Conservation (phyloP, 2,329 filamentous ascomycete species). For the Pseudocercospora ulei region DNA sequence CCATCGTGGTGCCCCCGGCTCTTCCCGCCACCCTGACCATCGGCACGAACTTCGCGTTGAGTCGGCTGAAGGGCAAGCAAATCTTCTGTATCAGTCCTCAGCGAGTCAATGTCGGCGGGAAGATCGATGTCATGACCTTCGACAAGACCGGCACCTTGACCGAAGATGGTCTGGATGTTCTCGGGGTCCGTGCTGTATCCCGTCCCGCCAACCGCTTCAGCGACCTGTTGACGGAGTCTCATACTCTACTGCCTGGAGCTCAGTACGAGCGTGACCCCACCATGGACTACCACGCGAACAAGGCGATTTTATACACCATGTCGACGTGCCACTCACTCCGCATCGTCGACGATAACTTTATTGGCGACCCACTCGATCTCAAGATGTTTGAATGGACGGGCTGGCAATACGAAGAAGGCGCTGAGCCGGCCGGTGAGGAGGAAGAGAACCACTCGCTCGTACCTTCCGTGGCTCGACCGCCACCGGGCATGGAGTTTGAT, state of each 20-base stretch:
- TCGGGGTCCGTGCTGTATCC: conserved; percentile 73
- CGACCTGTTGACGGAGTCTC: conserved; percentile 60
- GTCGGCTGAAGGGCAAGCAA: conserved; percentile 71
- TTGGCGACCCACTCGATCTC: conserved; percentile 87
- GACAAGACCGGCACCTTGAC: conserved; percentile 98
- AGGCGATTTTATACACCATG: conserved; percentile 82
- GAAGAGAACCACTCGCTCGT: conserved; percentile 67
- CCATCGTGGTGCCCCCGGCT: conserved; percentile 91
- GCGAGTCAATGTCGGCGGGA: conserved; percentile 90
- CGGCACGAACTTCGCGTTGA: conserved; percentile 88
- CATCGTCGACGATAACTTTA: conserved; percentile 73
- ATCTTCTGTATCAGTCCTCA: conserved; percentile 98
- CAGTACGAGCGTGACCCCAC: conserved; percentile 51
- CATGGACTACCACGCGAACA: conserved; percentile 52
- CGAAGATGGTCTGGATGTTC: conserved; percentile 87
- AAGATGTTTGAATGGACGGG: conserved; percentile 98
- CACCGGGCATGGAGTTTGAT: conserved; percentile 51
- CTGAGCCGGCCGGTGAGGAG: conserved; percentile 54
- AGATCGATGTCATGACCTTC: conserved; percentile 92
- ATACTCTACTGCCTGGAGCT: conserved; percentile 49
- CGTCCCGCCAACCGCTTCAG: conserved; percentile 57
- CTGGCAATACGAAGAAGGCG: conserved; percentile 86
- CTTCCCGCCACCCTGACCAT: conserved; percentile 91
- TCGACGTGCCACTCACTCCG: conserved; percentile 91
- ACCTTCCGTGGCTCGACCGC: conserved; percentile 81